Conservation (phyloP, 148 eudicot species). For the Rhododendron mucronatum region DNA sequence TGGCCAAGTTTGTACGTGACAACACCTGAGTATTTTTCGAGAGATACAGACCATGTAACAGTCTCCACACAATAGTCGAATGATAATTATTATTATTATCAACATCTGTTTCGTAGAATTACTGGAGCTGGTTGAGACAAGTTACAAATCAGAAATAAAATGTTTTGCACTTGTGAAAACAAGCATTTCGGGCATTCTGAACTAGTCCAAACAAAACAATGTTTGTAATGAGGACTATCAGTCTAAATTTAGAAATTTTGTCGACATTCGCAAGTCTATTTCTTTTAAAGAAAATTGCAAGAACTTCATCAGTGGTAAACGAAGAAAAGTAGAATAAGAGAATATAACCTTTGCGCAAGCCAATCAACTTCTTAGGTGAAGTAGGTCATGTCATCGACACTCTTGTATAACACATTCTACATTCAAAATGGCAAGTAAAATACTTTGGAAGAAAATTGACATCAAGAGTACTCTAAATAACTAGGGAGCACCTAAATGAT, state of each 20-base stretch:
- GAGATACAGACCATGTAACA: neutral
- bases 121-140: neutral
- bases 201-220: neutral
- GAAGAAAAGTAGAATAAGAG: neutral
- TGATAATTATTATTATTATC: neutral
- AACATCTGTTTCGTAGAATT: too few species aligned
- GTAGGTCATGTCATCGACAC: neutral
- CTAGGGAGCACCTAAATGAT: neutral
- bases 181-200: neutral
- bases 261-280: too few species aligned
- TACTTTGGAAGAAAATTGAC: neutral
- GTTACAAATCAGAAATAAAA: neutral
- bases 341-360: neutral
- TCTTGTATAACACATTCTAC: conserved; percentile 8
- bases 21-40: too few species aligned
- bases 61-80: neutral
- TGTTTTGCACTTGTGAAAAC: neutral
- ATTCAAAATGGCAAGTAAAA: conserved; percentile 6
- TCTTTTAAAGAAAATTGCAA: neutral
- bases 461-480: conserved; percentile 11
- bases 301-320: neutral
- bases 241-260: neutral
- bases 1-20: neutral
- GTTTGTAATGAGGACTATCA: neutral
- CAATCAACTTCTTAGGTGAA: neutral